These are phyloP conservation scores for Gastrolobium villosum DNA, from an alignment of 306 rosid genomes.

Conservation along the genomic window DNA sequence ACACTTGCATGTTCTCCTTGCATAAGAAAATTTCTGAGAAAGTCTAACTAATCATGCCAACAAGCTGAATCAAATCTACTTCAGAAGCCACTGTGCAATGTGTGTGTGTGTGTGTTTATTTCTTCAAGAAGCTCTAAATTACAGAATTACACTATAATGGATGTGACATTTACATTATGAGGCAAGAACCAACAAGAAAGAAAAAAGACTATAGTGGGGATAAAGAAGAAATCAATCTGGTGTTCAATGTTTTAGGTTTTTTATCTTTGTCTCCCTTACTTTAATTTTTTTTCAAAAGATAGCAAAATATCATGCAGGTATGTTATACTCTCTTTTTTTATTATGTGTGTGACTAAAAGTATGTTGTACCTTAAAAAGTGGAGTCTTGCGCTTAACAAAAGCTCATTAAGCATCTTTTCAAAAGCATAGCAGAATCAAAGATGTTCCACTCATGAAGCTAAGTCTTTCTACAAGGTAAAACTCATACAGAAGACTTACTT, in stretches of 20 bases:
- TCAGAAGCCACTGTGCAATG: slow-evolving; percentile 34
- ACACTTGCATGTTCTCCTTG: not conserved
- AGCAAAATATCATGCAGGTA: slow-evolving; percentile 46
- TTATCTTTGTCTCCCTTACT: slow-evolving; percentile 31
- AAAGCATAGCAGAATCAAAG: slow-evolving; percentile 57
- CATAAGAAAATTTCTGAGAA: not conserved
- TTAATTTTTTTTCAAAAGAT: slow-evolving; percentile 20
- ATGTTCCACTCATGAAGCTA: slow-evolving; percentile 53
- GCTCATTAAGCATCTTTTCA: slow-evolving; percentile 52
- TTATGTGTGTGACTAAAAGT: slow-evolving; percentile 39
- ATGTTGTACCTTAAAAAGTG: slow-evolving; percentile 54
- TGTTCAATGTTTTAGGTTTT: not conserved
- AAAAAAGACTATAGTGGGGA: slow-evolving; percentile 42
- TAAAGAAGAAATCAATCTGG: slow-evolving; percentile 45
- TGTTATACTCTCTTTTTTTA: slow-evolving; percentile 44
- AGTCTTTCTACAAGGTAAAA: slow-evolving; percentile 44
- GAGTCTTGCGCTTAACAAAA: slow-evolving; percentile 76
- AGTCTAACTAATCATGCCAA: not conserved
- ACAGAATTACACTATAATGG: slow-evolving; percentile 12
- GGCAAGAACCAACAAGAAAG: slow-evolving; percentile 40
- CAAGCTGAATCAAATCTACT: slow-evolving; percentile 12
- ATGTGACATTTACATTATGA: slow-evolving; percentile 13
- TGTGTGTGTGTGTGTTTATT: not conserved
- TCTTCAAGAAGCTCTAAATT: slow-evolving; percentile 43
- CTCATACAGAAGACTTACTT: slow-evolving; percentile 40